A percentile compares a stretch with the other conserved stretches of the same genome.
Evolutionary conservation across 345 rosid genomes (phyloP).

Genomic region (Gossypium ekmanianum): DNA sequence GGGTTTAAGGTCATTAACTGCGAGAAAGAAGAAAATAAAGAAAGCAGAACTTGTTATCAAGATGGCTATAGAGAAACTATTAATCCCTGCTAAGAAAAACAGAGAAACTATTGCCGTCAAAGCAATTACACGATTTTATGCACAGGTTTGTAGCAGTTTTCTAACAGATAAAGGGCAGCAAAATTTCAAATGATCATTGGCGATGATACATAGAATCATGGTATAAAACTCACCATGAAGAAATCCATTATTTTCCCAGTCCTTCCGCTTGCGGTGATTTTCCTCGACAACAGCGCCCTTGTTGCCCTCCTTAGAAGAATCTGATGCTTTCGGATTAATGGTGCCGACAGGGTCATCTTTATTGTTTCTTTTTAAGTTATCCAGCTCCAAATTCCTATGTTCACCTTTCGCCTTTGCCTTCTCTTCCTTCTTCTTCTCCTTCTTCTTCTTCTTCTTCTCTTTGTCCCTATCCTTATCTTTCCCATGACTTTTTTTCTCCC

Average conservation of each 20-base stretch:
- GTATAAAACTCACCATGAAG: constrained; percentile 52
- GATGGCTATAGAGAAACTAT: constrained; percentile 1
- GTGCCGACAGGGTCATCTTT: constrained; percentile 24
- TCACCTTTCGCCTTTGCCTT: constrained; percentile 26
- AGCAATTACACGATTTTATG: background rate
- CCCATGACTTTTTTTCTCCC: constrained; percentile 25
- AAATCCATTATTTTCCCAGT: constrained; percentile 52
- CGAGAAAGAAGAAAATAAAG: constrained; percentile 20
- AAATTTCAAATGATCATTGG: background rate
- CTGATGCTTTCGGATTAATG: constrained; percentile 20
- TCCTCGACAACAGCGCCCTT: constrained; percentile 30
- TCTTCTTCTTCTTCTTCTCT: constrained; percentile 29
- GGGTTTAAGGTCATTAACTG: constrained; percentile 47
- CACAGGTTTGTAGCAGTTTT: background rate
- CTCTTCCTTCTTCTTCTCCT: constrained; percentile 24
- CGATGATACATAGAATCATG: constrained; percentile 1
- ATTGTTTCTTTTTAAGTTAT: constrained; percentile 27
- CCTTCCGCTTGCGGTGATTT: constrained; percentile 57
- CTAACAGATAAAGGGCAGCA: background rate
- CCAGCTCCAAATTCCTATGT: constrained; percentile 25
- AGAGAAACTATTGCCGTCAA: background rate
- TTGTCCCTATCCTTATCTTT: constrained; percentile 33
- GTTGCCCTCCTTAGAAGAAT: constrained; percentile 23
- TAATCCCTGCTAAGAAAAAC: background rate
- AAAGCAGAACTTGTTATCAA: constrained; percentile 1